Evolutionary conservation across 2,329 filamentous ascomycete species (phyloP).

Genomic region (Aureobasidium pullulans): DNA sequence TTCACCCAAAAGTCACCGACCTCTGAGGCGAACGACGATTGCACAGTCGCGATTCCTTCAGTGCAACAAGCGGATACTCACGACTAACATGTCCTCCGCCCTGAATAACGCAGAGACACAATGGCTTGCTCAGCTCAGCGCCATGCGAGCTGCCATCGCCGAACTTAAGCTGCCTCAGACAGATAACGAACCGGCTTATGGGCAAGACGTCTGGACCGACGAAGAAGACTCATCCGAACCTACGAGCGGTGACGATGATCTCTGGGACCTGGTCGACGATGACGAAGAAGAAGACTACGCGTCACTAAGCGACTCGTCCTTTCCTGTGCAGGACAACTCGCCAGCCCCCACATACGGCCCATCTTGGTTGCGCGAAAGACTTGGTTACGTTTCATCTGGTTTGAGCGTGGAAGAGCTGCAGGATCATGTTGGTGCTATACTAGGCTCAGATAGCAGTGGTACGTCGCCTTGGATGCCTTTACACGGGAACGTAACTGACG

Average conservation of each 20-base stretch:
- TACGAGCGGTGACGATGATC: conserved; percentile 62
- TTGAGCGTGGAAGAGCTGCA: conserved; percentile 64
- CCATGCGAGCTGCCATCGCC: conserved; percentile 80
- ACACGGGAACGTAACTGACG: background rate
- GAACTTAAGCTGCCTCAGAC: conserved; percentile 53
- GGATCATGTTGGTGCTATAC: conserved; percentile 66
- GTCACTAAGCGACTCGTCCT: conserved; percentile 57
- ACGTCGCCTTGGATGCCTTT: background rate
- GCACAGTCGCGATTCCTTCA: background rate
- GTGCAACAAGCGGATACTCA: too few species aligned
- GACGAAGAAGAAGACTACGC: conserved; percentile 60
- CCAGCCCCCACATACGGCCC: conserved; percentile 43
- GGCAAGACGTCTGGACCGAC: conserved; percentile 54
- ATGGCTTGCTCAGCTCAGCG: conserved; percentile 79
- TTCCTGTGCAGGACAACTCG: conserved; percentile 40
- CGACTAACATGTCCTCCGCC: conserved; percentile 30
- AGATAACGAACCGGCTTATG: conserved; percentile 44
- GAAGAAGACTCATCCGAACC: conserved; percentile 57
- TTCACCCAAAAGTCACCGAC: conserved; percentile 1
- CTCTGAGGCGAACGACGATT: background rate
- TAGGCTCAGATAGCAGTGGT: conserved; percentile 58
- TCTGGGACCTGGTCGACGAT: conserved; percentile 84
- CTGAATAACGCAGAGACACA: conserved; percentile 46
- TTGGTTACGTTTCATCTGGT: conserved; percentile 59
- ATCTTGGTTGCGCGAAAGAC: conserved; percentile 64